Base-by-base conservation (phyloP, 2,329 filamentous ascomycete genomes). In the Penicillium oxalicum region DNA sequence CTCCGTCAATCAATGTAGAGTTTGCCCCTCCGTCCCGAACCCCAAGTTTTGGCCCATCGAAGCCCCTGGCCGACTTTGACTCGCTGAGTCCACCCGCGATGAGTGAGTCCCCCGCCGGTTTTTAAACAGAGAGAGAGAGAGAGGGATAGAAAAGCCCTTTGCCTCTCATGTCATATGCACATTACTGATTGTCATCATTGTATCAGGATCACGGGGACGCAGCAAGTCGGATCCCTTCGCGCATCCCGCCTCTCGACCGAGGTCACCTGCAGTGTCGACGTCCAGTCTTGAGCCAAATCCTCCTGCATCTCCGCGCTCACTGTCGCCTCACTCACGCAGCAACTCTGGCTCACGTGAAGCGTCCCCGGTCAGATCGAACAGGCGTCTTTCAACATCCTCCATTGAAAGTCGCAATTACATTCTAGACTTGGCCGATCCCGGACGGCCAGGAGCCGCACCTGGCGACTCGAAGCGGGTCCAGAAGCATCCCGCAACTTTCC, bases 401-500 rank as follows among this genome's bases (percentile, higher is more conserved):
- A 71, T 76, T 48, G 76, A 75, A 48, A 79, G 81, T 55, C 79
- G 84, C 36, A 84, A 86, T 61, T 86, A 95, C 63, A 93, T 95
- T n/a, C 75, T 97, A 36, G 88, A 91, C 52, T 79, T 97, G 12
- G 91, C 90, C 9, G 89, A 96, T 67, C 91, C 91, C 0, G 86
- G 90, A 38, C 86, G 91, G 53, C 86, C 90, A 47, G 83, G 81
- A 25, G 78, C 80, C 4, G 79, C 63, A 29, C 60, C 80, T 9
- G 74, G 74, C 39, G 82, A 84, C 41, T 78, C 76, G 35, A 94
- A 93, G 66, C 84, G 93, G n/a, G 84, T 89, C 0, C 93, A 98
- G 68, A 98, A 98, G 65, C 93, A 98, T 60, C 93, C 93, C 0
- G 93, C 93, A 5, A 98, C 91, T 0, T 98, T 97, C 71, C 91